A percentile compares a stretch with the other conserved stretches of the same genome.
Conservation (phyloP, 2,329 filamentous ascomycete species). For the Zymoseptoria pseudotritici region DNA sequence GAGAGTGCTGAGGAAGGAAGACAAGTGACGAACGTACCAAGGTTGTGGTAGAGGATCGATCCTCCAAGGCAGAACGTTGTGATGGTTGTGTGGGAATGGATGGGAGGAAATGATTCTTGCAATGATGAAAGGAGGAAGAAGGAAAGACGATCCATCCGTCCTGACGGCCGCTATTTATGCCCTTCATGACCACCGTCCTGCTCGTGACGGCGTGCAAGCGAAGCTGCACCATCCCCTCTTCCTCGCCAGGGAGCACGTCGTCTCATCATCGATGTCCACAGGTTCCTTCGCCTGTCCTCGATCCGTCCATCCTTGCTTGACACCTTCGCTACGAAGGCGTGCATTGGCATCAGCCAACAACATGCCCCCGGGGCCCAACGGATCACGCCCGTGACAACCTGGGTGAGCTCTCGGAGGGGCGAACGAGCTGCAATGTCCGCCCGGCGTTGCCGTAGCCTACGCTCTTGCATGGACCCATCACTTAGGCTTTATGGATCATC, state of each 20-base stretch:
- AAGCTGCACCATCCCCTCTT: slow-evolving; percentile 1
- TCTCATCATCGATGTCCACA: slow-evolving; percentile 3
- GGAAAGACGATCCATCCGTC: background rate
- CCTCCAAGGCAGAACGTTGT: slow-evolving; percentile 1
- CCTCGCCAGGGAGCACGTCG: background rate
- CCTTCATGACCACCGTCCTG: slow-evolving; percentile 10
- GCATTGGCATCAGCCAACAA: slow-evolving; percentile 33
- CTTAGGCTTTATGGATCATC: slow-evolving; percentile 17
- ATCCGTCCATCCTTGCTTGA: background rate
- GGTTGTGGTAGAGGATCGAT: background rate
- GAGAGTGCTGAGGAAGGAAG: background rate
- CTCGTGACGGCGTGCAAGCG: slow-evolving; percentile 6
- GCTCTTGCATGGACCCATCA: background rate
- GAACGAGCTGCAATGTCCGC: slow-evolving; percentile 18
- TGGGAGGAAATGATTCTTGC: slow-evolving; percentile 13
- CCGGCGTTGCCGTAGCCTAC: slow-evolving; percentile 17
- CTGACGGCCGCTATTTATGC: slow-evolving; percentile 25
- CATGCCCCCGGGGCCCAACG: slow-evolving; percentile 35
- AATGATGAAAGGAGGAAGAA: slow-evolving; percentile 5
- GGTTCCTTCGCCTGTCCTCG: background rate
- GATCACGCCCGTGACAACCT: slow-evolving; percentile 37
- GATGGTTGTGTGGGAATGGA: slow-evolving; percentile 8
- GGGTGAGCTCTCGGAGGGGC: slow-evolving; percentile 22
- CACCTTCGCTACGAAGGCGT: background rate
- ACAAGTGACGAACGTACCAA: slow-evolving; percentile 11